Conservation (phyloP, 257 asterid genomes). For the Forsythia viridissima region DNA sequence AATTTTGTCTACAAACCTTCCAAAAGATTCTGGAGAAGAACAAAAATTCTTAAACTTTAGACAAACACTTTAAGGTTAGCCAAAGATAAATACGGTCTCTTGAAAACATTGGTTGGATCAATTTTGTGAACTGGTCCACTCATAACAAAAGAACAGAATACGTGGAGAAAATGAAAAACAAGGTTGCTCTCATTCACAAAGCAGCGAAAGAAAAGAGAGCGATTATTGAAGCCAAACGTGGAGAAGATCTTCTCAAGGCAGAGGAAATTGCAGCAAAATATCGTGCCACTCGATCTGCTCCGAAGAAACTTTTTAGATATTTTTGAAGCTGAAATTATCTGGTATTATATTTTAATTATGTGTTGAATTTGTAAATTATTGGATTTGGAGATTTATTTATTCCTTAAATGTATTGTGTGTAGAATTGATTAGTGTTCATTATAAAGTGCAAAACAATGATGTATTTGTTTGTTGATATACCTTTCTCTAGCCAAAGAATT, state of each 20-base stretch:
- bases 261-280: slow-evolving; percentile 83
- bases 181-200: slow-evolving; percentile 74
- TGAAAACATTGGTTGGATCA: too few relatives aligned
- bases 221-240: slow-evolving; percentile 64
- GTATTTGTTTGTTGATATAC: slow-evolving; percentile 36
- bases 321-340: slow-evolving; percentile 47
- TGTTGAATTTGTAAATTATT: slow-evolving; percentile 32
- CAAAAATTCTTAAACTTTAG: too few relatives aligned
- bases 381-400: slow-evolving; percentile 23
- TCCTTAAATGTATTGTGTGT: slow-evolving; percentile 31
- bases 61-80: too few relatives aligned
- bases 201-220: slow-evolving; percentile 87
- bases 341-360: slow-evolving; percentile 23
- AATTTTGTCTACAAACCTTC: too few relatives aligned
- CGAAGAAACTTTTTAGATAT: slow-evolving; percentile 75
- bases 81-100: too few relatives aligned
- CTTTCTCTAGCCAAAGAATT: not conserved
- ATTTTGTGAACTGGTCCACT: too few relatives aligned
- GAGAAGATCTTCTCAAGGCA: slow-evolving; percentile 87
- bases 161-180: slow-evolving; percentile 79
- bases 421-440: slow-evolving; percentile 22
- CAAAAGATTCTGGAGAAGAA: too few relatives aligned
- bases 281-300: slow-evolving; percentile 86
- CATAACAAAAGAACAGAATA: slow-evolving; percentile 61
- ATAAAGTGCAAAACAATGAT: slow-evolving; percentile 35